Conservation (phyloP, 441 rosid genomes). For the Croton setiger region DNA sequence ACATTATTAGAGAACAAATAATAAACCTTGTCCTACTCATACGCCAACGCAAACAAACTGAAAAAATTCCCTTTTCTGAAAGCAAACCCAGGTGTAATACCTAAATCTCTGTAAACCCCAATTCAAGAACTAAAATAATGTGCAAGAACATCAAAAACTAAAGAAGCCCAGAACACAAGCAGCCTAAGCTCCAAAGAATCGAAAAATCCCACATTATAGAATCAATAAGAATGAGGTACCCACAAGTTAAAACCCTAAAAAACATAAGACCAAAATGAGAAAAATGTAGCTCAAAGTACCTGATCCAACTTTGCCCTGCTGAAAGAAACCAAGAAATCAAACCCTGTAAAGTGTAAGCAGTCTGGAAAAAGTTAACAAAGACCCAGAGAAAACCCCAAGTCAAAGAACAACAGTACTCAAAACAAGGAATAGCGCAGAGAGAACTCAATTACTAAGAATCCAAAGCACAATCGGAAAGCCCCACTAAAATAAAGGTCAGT, state of each 20-base stretch:
- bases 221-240: slow-evolving; percentile 1
- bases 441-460: slow-evolving; percentile 4
- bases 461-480: slow-evolving; percentile 18
- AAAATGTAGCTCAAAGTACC: slow-evolving; percentile 22
- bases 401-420: background rate
- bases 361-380: slow-evolving; percentile 18
- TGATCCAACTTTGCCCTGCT: slow-evolving; percentile 29
- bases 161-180: background rate
- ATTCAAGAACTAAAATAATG: slow-evolving; percentile 4
- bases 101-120: background rate
- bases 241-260: slow-evolving; percentile 17
- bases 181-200: background rate
- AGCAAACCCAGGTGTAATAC: background rate
- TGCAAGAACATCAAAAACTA: background rate
- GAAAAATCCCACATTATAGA: background rate
- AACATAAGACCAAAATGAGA: slow-evolving; percentile 8
- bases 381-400: slow-evolving; percentile 1
- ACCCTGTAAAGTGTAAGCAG: background rate
- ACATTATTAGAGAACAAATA: background rate
- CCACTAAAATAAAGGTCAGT: slow-evolving; percentile 13
- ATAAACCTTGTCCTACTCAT: background rate
- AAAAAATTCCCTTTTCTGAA: background rate
- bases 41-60: background rate
- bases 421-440: background rate
- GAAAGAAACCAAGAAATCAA: slow-evolving; percentile 13